Evolutionary conservation across 768 basidiomycete genomes (phyloP).

Genomic region (Naganishia vaughanmartiniae): DNA sequence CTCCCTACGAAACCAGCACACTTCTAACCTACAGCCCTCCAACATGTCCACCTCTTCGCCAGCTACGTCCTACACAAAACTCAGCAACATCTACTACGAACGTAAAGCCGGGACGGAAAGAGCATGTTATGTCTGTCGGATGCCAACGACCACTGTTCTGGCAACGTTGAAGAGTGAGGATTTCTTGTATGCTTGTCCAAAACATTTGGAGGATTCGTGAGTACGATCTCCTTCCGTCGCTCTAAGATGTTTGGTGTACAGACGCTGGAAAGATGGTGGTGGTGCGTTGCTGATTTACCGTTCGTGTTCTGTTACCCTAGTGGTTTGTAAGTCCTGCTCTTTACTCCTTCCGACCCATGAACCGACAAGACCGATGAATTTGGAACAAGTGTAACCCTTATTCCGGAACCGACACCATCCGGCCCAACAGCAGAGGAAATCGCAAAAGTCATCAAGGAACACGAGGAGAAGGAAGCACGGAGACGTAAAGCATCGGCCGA

Average conservation of each 20-base stretch:
- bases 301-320: not conserved
- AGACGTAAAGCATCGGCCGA: conserved; percentile 57
- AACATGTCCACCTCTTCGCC: not conserved
- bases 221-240: conserved; percentile 54
- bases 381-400: conserved; percentile 35
- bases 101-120: conserved; percentile 73
- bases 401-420: conserved; percentile 28
- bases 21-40: too few relatives aligned
- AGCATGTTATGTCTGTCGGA: conserved; percentile 64
- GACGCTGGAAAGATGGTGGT: too few relatives aligned
- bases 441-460: conserved; percentile 58
- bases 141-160: conserved; percentile 77
- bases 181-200: conserved; percentile 78
- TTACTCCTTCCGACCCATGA: not conserved
- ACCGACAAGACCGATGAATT: not conserved
- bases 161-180: conserved; percentile 78
- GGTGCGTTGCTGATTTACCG: too few relatives aligned
- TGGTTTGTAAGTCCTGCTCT: conserved; percentile 29
- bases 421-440: conserved; percentile 52
- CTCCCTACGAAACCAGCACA: too few relatives aligned
- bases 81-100: conserved; percentile 79
- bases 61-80: conserved; percentile 4
- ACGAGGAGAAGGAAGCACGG: conserved; percentile 79
- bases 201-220: conserved; percentile 74
- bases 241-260: not conserved